Evolutionary conservation across 371 early-diverging fungal genomes (phyloP).

Genomic region (Mortierella sp.): DNA sequence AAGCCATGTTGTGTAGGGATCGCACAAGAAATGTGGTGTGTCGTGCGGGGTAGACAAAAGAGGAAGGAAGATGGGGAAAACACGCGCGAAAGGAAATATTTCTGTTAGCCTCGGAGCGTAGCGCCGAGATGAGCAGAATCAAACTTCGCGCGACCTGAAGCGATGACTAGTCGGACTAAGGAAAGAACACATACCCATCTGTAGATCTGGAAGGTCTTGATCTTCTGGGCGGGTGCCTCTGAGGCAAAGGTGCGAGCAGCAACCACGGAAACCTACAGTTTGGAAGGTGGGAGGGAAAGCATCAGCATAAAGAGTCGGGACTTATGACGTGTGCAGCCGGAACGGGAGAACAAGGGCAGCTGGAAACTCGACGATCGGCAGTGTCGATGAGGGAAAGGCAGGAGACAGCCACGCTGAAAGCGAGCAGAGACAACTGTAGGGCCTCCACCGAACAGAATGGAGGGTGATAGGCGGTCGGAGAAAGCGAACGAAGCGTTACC

Average conservation of each 20-base stretch:
- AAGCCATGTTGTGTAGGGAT: background rate
- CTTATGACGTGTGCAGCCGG: constrained; percentile 23
- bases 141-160: constrained; percentile 9
- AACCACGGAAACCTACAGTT: constrained; percentile 30
- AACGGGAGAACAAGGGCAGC: constrained; percentile 7
- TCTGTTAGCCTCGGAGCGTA: constrained; percentile 21
- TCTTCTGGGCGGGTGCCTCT: constrained; percentile 44
- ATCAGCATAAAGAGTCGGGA: constrained; percentile 6
- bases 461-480: background rate
- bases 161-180: constrained; percentile 12
- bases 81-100: background rate
- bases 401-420: background rate
- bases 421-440: too few species aligned
- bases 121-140: constrained; percentile 6
- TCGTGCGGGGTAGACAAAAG: constrained; percentile 17
- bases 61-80: background rate
- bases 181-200: constrained; percentile 74
- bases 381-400: background rate
- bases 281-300: background rate
- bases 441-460: background rate
- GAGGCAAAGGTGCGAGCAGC: constrained; percentile 45
- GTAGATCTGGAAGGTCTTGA: constrained; percentile 86
- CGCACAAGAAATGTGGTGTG: too few species aligned
- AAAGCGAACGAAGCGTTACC: constrained; percentile 22
- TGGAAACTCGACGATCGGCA: background rate